These are phyloP conservation scores for Filosporella fistucella DNA, from an alignment of 495 filamentous ascomycete genomes.

Conservation along the genomic window DNA sequence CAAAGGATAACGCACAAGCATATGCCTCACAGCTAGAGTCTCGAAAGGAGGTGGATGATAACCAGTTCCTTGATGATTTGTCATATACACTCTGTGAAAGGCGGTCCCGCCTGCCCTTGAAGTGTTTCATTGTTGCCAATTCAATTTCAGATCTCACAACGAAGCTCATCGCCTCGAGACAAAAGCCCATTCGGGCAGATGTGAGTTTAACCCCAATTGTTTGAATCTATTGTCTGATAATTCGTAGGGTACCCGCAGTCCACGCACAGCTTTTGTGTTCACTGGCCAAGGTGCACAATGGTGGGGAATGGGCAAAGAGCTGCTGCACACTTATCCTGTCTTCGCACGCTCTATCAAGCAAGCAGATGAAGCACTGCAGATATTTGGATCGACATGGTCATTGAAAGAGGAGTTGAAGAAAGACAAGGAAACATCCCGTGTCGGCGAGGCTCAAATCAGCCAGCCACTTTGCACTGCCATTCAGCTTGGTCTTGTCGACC, in stretches of 20 bases:
- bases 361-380: neutral
- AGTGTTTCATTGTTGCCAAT: neutral
- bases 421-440: neutral
- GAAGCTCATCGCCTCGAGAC: too few species aligned
- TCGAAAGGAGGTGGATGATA: too few species aligned
- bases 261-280: slow-evolving; percentile 6
- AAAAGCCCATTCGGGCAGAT: too few species aligned
- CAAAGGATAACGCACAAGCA: too few species aligned
- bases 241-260: too few species aligned
- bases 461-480: slow-evolving; percentile 48
- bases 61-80: slow-evolving; percentile 13
- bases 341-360: neutral
- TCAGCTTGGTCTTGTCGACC: slow-evolving; percentile 48
- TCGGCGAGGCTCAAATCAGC: slow-evolving; percentile 17
- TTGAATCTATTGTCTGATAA: neutral
- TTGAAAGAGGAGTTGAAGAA: neutral
- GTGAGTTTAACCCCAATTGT: too few species aligned
- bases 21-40: too few species aligned
- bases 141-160: too few species aligned
- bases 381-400: neutral
- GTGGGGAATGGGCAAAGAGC: slow-evolving; percentile 53
- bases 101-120: slow-evolving; percentile 35
- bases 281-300: slow-evolving; percentile 36
- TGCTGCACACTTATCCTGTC: slow-evolving; percentile 17
- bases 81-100: slow-evolving; percentile 36